A percentile compares a stretch with the other conserved stretches of the same genome.
Evolutionary conservation across 805 yeast genomes (phyloP).

Genomic region (Metschnikowia similis): DNA sequence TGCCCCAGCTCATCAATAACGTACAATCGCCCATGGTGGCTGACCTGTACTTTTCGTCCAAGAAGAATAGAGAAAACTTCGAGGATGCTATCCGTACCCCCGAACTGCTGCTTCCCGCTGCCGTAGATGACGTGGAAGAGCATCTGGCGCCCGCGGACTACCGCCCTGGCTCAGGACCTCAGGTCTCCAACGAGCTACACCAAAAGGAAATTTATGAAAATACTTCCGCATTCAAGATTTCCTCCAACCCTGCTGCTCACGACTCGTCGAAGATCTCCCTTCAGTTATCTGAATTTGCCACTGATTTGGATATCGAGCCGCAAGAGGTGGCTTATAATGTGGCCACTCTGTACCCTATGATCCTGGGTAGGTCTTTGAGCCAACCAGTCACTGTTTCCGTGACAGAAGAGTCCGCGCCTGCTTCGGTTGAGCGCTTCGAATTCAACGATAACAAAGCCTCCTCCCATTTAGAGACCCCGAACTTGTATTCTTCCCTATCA

Average conservation of each 20-base stretch:
- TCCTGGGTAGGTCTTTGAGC: constrained; percentile 12
- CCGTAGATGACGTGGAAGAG: constrained; percentile 3
- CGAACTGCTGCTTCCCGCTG: constrained; percentile 3
- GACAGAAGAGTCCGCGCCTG: constrained; percentile 9
- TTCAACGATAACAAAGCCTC: background rate
- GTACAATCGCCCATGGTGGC: constrained; percentile 15
- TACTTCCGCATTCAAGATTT: constrained; percentile 15
- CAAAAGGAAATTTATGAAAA: constrained; percentile 9
- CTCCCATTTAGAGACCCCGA: background rate
- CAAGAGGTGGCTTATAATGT: constrained; percentile 10
- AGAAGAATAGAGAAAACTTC: background rate
- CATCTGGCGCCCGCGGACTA: background rate
- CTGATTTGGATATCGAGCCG: constrained; percentile 15
- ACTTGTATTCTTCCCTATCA: constrained; percentile 11
- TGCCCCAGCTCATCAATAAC: constrained; percentile 10
- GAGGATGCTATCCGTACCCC: constrained; percentile 3
- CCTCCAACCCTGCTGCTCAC: constrained; percentile 9
- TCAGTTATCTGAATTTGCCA: constrained; percentile 13
- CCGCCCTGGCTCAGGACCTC: background rate
- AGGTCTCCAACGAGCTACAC: background rate
- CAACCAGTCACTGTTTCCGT: constrained; percentile 11
- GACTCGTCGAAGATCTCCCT: constrained; percentile 11
- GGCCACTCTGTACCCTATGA: constrained; percentile 6
- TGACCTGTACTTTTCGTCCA: constrained; percentile 14
- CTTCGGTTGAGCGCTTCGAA: background rate